Base-by-base conservation (phyloP, 148 eudicot genomes). In the Agrostemma githago region DNA sequence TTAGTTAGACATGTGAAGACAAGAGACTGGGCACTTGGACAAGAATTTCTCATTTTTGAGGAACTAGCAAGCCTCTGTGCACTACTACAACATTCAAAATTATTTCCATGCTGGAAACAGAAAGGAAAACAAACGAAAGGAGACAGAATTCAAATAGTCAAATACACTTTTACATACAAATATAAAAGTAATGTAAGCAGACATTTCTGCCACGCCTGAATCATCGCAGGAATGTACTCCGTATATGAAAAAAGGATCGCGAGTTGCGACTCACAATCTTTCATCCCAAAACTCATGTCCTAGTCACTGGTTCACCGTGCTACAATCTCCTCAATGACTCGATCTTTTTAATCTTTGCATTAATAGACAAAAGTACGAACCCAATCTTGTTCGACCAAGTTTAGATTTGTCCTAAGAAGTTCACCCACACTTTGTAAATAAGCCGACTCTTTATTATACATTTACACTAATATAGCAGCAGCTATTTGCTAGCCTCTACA, bases 401-500 rank as follows among this genome's bases (percentile, higher is more conserved):
- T 39, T 9, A 38, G 6, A 19, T 65, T 65, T 65, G 43, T n/a
- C 14, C 6, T 65, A 5, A 0, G 1, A 3, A 17, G 9, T 59
- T 59, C 37, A 19, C 64, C 64, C 38, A 17, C 64, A 26, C 34
- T 26, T 26, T 26, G 34, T 19, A 60, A 19, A 26, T 26, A 60
- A 26, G 64, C 12, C 64, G 8, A 21, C 63, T n/a, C 34, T 8
- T 19, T 19, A 60, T 21, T 51, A 12, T 51, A 51, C 10, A 43
- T 43, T 26, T 39, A 40, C 16, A 12, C 10, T 41, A 6, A 1
- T 39, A n/a, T 70, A 21, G 37, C 59, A 51, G 34, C 34, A 62
- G 9, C n/a, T 54, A 20, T 48, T 17, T 17, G 43, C 72, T 70
- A 66, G 41, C 69, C 8, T 41, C 80, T 51, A 51, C 56, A 51